phyloP scores from a whole-genome alignment of 1,284 basidiomycete genomes.

The Fomes fomentarius region DNA sequence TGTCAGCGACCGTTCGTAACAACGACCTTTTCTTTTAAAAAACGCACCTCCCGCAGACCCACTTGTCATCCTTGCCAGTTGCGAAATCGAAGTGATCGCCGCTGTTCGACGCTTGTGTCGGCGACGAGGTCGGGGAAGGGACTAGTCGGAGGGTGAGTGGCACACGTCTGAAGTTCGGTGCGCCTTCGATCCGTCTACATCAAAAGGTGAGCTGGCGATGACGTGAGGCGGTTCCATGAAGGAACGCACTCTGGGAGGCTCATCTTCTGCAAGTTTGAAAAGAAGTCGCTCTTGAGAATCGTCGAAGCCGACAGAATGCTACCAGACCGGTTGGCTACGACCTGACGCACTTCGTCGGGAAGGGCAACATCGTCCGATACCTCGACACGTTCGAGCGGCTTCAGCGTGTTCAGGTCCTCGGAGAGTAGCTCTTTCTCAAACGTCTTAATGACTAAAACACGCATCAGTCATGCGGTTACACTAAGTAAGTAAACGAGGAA shows the following conservation, averaged over 20 bases:
- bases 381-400: constrained; percentile 82
- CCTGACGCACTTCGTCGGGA: constrained; percentile 85
- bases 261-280: constrained; percentile 94
- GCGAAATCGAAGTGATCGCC: constrained; percentile 39
- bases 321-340: constrained; percentile 87
- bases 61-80: constrained; percentile 53
- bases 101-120: constrained; percentile 29
- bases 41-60: constrained; percentile 82
- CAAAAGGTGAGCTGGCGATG: too few species aligned
- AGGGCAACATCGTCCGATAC: constrained; percentile 78
- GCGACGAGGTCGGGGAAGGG: constrained; percentile 32
- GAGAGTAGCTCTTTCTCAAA: constrained; percentile 90
- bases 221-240: too few species aligned
- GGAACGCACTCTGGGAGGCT: constrained; percentile 88
- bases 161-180: constrained; percentile 88
- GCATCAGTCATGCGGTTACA: not conserved
- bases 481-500: not conserved
- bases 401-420: constrained; percentile 82
- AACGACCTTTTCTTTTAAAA: not conserved
- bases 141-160: constrained; percentile 62
- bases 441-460: constrained; percentile 84
- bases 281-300: constrained; percentile 98
- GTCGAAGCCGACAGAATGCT: constrained; percentile 90
- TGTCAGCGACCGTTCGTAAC: not conserved
- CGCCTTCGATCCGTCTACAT: constrained; percentile 84